Percentiles rank a stretch among this genome's conserved stretches.
phyloP scores from a whole-genome alignment of 2,329 filamentous ascomycete genomes.

The Graphium sp. region DNA sequence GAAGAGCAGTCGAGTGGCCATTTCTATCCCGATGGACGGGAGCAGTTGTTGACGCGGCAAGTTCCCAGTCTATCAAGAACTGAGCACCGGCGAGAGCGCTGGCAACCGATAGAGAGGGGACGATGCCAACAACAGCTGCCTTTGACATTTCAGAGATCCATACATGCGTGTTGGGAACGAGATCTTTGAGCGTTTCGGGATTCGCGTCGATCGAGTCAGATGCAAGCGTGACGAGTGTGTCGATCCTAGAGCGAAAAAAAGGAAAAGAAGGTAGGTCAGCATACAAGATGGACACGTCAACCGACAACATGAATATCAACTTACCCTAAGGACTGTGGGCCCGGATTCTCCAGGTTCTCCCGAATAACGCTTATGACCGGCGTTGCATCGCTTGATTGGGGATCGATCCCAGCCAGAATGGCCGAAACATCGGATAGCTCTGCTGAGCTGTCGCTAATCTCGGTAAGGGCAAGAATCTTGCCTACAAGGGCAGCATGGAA shows the following conservation, averaged over 20 bases:
- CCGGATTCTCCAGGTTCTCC: conserved; percentile 32
- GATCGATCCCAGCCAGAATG: not conserved
- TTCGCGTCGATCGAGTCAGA: conserved; percentile 18
- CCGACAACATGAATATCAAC: conserved; percentile 8
- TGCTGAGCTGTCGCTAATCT: conserved; percentile 24
- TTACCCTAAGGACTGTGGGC: conserved; percentile 31
- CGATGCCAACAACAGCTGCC: conserved; percentile 32
- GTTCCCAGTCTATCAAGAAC: conserved; percentile 37
- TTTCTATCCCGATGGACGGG: conserved; percentile 41
- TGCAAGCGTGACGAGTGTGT: conserved; percentile 34
- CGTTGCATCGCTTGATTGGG: too few relatives aligned
- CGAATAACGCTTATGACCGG: too few relatives aligned
- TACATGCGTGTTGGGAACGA: conserved; percentile 45
- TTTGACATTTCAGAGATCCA: conserved; percentile 49
- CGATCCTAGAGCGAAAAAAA: conserved; percentile 20
- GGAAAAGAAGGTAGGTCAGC: too few relatives aligned
- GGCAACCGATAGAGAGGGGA: conserved; percentile 54
- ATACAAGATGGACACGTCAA: too few relatives aligned
- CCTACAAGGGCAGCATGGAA: conserved; percentile 32
- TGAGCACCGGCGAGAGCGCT: conserved; percentile 56
- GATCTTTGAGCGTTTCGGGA: conserved; percentile 16
- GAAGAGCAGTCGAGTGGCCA: conserved; percentile 54
- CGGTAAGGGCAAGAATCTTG: conserved; percentile 34
- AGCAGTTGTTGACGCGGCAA: conserved; percentile 8
- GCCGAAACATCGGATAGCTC: too few relatives aligned